A percentile compares a stretch with the other conserved stretches of the same genome.
phyloP scores from a whole-genome alignment of 495 filamentous ascomycete genomes.

The Penicillium arizonense region DNA sequence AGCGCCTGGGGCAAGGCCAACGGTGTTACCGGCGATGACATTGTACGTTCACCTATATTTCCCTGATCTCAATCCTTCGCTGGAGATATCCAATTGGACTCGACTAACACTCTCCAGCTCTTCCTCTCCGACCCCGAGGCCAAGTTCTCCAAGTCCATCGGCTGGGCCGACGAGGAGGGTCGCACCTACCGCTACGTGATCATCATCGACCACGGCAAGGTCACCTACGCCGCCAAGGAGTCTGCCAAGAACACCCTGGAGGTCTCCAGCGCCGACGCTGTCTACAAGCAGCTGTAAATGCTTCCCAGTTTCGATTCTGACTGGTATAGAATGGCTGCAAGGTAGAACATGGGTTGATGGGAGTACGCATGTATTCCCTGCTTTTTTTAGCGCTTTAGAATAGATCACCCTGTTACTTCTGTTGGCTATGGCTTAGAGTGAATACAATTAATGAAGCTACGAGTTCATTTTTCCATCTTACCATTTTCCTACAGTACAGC shows the following conservation, averaged over 20 bases:
- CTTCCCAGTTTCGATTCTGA: too few relatives aligned
- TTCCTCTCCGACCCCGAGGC: conserved; percentile 81
- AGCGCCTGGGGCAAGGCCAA: conserved; percentile 96
- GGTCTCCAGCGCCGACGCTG: conserved; percentile 34
- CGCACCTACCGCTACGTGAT: conserved; percentile 81
- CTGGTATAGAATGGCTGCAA: too few relatives aligned
- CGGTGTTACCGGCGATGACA: conserved; percentile 71
- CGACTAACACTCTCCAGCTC: conserved; percentile 52
- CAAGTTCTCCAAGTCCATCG: conserved; percentile 76
- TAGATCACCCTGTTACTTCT: conserved; percentile 16
- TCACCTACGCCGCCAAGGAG: conserved; percentile 84
- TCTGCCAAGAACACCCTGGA: conserved; percentile 63
- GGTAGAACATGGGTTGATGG: too few relatives aligned
- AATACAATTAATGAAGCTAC: conserved; percentile 31
- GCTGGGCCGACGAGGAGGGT: conserved; percentile 74
- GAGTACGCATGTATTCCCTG: not conserved
- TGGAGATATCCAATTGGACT: not conserved
- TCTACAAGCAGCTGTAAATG: conserved; percentile 30
- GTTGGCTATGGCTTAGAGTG: conserved; percentile 14
- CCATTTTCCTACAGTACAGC: not conserved
- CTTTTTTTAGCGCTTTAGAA: conserved; percentile 1
- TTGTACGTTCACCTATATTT: conserved; percentile 50
- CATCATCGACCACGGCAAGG: conserved; percentile 85
- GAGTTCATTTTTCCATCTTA: conserved; percentile 10
- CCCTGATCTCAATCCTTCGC: not conserved